Percentiles rank a stretch among this genome's conserved stretches.
Conservation (phyloP, 768 basidiomycete genomes). For the Leccinellum luteum region DNA sequence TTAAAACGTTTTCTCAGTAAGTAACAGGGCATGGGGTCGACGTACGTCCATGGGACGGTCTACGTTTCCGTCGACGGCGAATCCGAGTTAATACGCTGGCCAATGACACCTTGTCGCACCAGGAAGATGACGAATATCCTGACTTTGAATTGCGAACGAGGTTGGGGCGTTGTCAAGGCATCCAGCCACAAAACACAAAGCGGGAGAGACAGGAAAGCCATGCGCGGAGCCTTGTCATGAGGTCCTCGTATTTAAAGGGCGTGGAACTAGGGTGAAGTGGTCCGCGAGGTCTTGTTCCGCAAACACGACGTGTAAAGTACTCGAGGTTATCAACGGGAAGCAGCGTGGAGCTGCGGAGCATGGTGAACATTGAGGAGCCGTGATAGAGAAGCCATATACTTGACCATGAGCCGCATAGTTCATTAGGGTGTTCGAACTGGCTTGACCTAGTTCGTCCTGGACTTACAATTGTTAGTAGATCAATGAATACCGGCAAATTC, state of each 20-base stretch:
- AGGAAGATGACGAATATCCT: constrained; percentile 18
- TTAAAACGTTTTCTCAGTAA: constrained; percentile 20
- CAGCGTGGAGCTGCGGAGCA: constrained; percentile 21
- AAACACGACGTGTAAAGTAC: constrained; percentile 18
- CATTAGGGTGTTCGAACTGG: constrained; percentile 1
- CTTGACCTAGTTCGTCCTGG: constrained; percentile 6
- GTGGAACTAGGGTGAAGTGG: constrained; percentile 14
- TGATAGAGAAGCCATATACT: constrained; percentile 14
- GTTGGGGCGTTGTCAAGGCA: constrained; percentile 24
- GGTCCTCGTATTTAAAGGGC: constrained; percentile 27
- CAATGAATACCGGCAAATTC: not conserved
- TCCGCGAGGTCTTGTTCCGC: constrained; percentile 20
- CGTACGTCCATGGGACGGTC: constrained; percentile 11
- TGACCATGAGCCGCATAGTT: constrained; percentile 2
- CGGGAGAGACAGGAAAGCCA: constrained; percentile 24
- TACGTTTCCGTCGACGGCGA: constrained; percentile 19
- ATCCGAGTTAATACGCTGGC: constrained; percentile 6
- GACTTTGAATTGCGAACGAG: constrained; percentile 31
- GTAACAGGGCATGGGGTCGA: constrained; percentile 13
- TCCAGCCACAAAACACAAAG: constrained; percentile 22
- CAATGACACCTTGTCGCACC: constrained; percentile 15
- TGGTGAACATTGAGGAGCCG: constrained; percentile 4
- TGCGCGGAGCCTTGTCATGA: constrained; percentile 14
- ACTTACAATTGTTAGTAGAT: not conserved
- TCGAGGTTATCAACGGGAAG: constrained; percentile 21